These are phyloP conservation scores for Chloranthus sessilifolius DNA, from an alignment of 164 flowering plant genomes.

Conservation along the genomic window DNA sequence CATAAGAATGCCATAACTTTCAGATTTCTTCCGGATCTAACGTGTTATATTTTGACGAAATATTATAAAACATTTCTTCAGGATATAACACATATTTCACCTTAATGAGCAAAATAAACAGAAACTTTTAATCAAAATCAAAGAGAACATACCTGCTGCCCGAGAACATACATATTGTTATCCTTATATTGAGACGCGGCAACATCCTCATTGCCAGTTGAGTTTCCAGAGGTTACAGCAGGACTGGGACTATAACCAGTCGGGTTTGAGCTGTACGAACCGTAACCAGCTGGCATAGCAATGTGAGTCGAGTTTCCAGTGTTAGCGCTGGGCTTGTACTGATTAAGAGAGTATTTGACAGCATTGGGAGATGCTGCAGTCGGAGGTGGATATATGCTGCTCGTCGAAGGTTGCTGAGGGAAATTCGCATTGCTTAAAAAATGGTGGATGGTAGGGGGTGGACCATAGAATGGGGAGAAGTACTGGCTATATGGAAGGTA, in stretches of 20 bases:
- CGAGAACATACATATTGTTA: conserved; percentile 46
- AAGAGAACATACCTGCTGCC: conserved; percentile 64
- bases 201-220: conserved; percentile 55
- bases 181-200: conserved; percentile 61
- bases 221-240: conserved; percentile 45
- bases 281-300: conserved; percentile 52
- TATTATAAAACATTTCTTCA: no score
- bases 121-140: neutral
- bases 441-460: conserved; percentile 63
- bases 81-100: no score
- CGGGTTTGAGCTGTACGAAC: conserved; percentile 49
- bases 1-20: no score
- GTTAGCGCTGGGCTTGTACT: conserved; percentile 54
- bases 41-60: no score
- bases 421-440: conserved; percentile 61
- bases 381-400: conserved; percentile 46
- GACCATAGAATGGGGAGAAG: conserved; percentile 60
- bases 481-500: conserved; percentile 66
- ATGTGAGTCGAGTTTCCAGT: conserved; percentile 47
- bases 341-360: conserved; percentile 57
- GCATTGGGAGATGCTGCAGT: conserved; percentile 35
- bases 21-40: no score
- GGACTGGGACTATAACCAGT: conserved; percentile 55
- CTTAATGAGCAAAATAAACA: no score
- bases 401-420: conserved; percentile 71